Evolutionary conservation across 2,329 filamentous ascomycete species (phyloP).

Genomic region (Blumeria graminis): DNA sequence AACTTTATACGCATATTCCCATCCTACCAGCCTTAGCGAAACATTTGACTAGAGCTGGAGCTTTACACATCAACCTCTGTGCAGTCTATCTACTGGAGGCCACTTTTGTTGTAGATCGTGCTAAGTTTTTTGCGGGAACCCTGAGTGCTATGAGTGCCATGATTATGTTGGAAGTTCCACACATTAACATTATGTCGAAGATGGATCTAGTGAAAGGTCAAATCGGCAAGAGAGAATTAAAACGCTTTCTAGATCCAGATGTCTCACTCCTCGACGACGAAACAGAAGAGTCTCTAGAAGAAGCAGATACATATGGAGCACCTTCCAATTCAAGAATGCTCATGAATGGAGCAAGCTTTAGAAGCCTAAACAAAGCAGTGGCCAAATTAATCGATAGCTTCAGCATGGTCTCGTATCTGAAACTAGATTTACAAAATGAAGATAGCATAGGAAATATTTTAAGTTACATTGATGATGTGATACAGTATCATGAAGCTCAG

Average conservation of each 20-base stretch:
- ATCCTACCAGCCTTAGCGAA: slow-evolving; percentile 67
- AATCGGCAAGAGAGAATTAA: slow-evolving; percentile 66
- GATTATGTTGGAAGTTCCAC: slow-evolving; percentile 93
- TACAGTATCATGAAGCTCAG: slow-evolving; percentile 82
- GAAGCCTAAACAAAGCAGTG: slow-evolving; percentile 65
- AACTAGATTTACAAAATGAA: slow-evolving; percentile 72
- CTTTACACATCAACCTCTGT: slow-evolving; percentile 74
- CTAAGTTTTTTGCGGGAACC: slow-evolving; percentile 93
- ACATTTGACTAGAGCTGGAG: slow-evolving; percentile 54
- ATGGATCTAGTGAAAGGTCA: slow-evolving; percentile 92
- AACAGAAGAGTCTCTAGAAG: slow-evolving; percentile 17
- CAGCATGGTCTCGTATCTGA: slow-evolving; percentile 90
- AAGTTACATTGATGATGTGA: slow-evolving; percentile 84
- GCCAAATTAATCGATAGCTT: slow-evolving; percentile 87
- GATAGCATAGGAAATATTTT: slow-evolving; percentile 68
- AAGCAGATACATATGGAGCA: slow-evolving; percentile 26
- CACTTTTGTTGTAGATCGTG: slow-evolving; percentile 82
- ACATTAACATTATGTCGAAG: slow-evolving; percentile 89
- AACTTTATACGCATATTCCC: slow-evolving; percentile 91
- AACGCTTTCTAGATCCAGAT: slow-evolving; percentile 76
- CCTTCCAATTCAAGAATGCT: slow-evolving; percentile 40
- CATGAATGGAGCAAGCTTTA: slow-evolving; percentile 63
- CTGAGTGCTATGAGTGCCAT: slow-evolving; percentile 95
- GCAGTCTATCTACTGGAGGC: slow-evolving; percentile 87
- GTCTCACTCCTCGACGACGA: slow-evolving; percentile 57